Percentiles rank a stretch among this genome's conserved stretches.
These are phyloP conservation scores for Bipolaris victoriae DNA, from an alignment of 2,329 filamentous ascomycete species.

Conservation along the genomic window DNA sequence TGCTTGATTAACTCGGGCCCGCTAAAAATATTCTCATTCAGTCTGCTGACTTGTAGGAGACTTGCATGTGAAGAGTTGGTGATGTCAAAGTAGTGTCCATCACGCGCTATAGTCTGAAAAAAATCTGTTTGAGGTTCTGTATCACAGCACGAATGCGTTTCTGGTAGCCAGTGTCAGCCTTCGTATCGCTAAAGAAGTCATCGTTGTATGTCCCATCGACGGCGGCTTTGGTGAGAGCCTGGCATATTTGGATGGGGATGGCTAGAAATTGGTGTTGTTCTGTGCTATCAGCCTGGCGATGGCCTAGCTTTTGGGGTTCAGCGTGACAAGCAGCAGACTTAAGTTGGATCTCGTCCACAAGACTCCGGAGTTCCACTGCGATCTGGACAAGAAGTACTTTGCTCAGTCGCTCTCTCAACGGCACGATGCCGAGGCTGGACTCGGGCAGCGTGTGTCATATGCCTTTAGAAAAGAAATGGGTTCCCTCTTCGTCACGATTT, in stretches of 20 bases:
- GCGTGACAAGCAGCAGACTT: conserved; percentile 3
- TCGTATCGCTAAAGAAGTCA: conserved; percentile 54
- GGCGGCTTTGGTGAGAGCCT: conserved; percentile 53
- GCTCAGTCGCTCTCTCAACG: conserved; percentile 57
- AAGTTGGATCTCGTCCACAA: conserved; percentile 6
- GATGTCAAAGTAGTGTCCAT: too few species aligned
- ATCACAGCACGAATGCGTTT: conserved; percentile 30
- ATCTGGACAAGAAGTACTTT: conserved; percentile 51
- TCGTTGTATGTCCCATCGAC: conserved; percentile 55
- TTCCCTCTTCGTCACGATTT: conserved; percentile 41
- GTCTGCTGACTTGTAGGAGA: too few species aligned
- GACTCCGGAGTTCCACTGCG: conserved; percentile 27
- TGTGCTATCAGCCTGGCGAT: conserved; percentile 50
- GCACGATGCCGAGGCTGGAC: conserved; percentile 49
- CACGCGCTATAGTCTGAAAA: too few species aligned
- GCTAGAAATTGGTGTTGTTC: conserved; percentile 60
- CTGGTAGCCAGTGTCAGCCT: conserved; percentile 19
- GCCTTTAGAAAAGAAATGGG: background rate
- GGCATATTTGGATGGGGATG: conserved; percentile 52
- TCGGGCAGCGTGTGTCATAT: conserved; percentile 8
- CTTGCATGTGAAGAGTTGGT: too few species aligned
- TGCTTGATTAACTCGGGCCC: too few species aligned
- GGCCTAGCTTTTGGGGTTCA: conserved; percentile 51
- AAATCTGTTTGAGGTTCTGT: conserved; percentile 28
- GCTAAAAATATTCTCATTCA: too few species aligned